phyloP scores from a whole-genome alignment of 2,329 filamentous ascomycete species.

The Colletotrichum phormii region DNA sequence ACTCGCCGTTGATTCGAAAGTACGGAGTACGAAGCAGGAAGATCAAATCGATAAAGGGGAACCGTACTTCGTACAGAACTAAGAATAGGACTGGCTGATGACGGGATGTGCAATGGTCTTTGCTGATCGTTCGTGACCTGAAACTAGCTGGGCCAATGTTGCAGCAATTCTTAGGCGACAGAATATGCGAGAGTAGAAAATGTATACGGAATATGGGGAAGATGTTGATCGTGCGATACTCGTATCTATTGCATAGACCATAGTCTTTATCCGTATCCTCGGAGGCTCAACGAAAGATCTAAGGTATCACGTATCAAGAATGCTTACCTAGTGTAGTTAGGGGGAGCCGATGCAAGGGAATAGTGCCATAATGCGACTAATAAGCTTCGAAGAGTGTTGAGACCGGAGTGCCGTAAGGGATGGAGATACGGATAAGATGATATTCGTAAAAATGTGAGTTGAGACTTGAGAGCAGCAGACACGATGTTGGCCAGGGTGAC shows the following conservation, averaged over 20 bases:
- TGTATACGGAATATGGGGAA: not conserved
- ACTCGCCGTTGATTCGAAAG: not conserved
- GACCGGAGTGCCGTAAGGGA: not conserved
- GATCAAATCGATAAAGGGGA: not conserved
- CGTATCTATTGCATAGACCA: not conserved
- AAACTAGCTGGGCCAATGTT: slow-evolving; percentile 24
- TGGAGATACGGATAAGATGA: not conserved
- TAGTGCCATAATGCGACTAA: not conserved
- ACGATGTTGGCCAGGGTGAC: not conserved
- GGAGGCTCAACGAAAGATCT: slow-evolving; percentile 1
- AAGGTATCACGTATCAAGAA: not conserved
- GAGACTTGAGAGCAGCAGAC: not conserved
- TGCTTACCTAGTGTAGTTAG: not conserved
- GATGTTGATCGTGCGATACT: slow-evolving; percentile 2
- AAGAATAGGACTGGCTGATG: slow-evolving; percentile 8
- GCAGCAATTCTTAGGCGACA: slow-evolving; percentile 2
- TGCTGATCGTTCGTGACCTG: slow-evolving; percentile 13
- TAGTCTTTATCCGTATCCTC: not conserved
- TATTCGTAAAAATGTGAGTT: not conserved
- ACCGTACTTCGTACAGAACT: not conserved
- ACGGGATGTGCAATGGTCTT: not conserved
- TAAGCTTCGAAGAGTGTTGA: not conserved
- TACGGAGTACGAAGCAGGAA: not conserved
- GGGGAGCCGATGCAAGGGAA: not conserved
- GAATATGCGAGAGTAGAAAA: not conserved